These are phyloP conservation scores for Cordyceps fumosorosea DNA, from an alignment of 2,329 filamentous ascomycete genomes.

Conservation along the genomic window DNA sequence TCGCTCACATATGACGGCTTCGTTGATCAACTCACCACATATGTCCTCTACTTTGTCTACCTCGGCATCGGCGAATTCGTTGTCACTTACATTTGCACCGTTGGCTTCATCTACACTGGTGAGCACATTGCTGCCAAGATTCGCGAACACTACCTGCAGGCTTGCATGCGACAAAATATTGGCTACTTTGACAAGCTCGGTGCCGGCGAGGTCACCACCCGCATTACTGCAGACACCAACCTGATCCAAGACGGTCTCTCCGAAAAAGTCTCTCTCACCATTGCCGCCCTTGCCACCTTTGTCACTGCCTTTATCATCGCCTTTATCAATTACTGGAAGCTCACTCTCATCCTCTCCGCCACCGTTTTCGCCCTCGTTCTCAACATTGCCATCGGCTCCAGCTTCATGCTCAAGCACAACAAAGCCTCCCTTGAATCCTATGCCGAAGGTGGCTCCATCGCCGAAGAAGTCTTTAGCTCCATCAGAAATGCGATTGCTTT, in stretches of 20 bases:
- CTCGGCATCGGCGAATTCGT: constrained; percentile 75
- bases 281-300: constrained; percentile 75
- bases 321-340: constrained; percentile 87
- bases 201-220: constrained; percentile 86
- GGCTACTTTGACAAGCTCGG: constrained; percentile 90
- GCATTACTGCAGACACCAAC: constrained; percentile 91
- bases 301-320: constrained; percentile 84
- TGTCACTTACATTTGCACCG: constrained; percentile 70
- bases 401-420: constrained; percentile 73
- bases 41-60: constrained; percentile 80
- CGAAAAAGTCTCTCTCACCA: constrained; percentile 74
- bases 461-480: constrained; percentile 90
- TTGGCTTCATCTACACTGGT: constrained; percentile 84
- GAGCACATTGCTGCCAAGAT: constrained; percentile 75
- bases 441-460: constrained; percentile 77
- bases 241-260: constrained; percentile 90
- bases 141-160: constrained; percentile 74
- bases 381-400: constrained; percentile 67
- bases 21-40: constrained; percentile 48
- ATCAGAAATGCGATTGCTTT: constrained; percentile 90
- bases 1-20: constrained; percentile 48
- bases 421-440: constrained; percentile 74
- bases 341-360: constrained; percentile 80
- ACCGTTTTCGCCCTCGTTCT: constrained; percentile 74
- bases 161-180: constrained; percentile 82